Evolutionary conservation across 2,329 filamentous ascomycete species (phyloP), one percentile per base, ranked within the genome.

Genomic region (Cladosporium sp.): DNA sequence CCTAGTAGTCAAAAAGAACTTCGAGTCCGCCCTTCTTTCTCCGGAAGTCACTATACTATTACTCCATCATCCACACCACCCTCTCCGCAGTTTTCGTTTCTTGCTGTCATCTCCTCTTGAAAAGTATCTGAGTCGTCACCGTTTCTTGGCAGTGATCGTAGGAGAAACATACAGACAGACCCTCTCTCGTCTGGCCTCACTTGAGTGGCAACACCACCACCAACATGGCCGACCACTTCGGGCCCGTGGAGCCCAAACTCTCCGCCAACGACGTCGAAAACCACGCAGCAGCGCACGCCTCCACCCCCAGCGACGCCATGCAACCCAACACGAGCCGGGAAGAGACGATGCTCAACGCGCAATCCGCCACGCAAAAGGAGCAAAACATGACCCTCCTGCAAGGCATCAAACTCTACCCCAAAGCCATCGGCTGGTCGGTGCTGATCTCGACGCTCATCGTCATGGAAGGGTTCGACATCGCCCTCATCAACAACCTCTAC

Each of bases 381-480:
- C 73, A 74, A 54, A 71, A 65, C 40, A 76, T 77, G 74, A 73
- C 71, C 8, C 73, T 95, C 52, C 64, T 80, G 65, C 82, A 95
- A 72, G 89, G 88, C 54, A 77, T 95, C 67, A 82, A 77, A 63
- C 76, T 93, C 20, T 96, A 96, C 65, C 89, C 89, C 52, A 92
- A 95, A 73, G 90, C 90, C 17, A 84, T 95, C 51, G 79, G 74
- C 17, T 96, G 89, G 88, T 89, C 84, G 61, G 63, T 95, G 44
- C 74, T 95, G 52, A 91, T 96, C 68, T 92, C 86, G 15, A 92
- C 88, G 0, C 91, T 87, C 66, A 93, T 95, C 63, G 83, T 82
- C 61, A 96, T 96, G 90, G 89, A 95, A 69, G 89, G 88, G 24
- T 95, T 91, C 72, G 89, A 95, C 65, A 77, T 93, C 53, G 84